Percentiles rank a stretch among this genome's conserved stretches.
Conservation (phyloP, 2,329 filamentous ascomycete genomes). For the Diplodia sapinea region DNA sequence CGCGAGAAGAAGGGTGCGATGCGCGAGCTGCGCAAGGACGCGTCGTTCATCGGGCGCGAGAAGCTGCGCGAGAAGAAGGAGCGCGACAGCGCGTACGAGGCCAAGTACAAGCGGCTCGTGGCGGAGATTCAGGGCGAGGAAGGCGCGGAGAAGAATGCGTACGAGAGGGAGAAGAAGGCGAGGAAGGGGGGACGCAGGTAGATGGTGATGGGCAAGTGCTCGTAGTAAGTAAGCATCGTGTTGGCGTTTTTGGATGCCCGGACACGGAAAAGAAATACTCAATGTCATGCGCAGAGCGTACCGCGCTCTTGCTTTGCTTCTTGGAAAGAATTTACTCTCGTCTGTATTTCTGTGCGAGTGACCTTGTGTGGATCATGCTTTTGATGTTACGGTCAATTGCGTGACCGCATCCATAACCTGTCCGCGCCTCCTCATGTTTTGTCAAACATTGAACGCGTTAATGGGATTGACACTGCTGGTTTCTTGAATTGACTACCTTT, state of each 20-base stretch:
- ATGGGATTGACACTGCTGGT: too few species aligned
- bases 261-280: not conserved
- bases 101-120: slow-evolving; percentile 90
- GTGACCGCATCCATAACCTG: not conserved
- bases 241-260: not conserved
- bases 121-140: slow-evolving; percentile 97
- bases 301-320: not conserved
- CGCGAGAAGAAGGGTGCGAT: slow-evolving; percentile 93
- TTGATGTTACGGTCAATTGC: not conserved
- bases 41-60: slow-evolving; percentile 90
- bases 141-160: slow-evolving; percentile 81
- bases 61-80: slow-evolving; percentile 91
- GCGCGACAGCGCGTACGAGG: slow-evolving; percentile 90
- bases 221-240: not conserved
- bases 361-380: not conserved
- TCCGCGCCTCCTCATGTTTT: not conserved
- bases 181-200: slow-evolving; percentile 61
- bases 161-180: slow-evolving; percentile 85
- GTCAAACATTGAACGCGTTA: not conserved
- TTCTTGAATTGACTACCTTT: too few species aligned
- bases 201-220: not conserved
- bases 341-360: not conserved
- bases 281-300: not conserved
- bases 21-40: slow-evolving; percentile 92
- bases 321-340: not conserved